phyloP scores from a whole-genome alignment of 225 moss, liverwort and hornwort genomes.

The Anthoceros angustus region DNA sequence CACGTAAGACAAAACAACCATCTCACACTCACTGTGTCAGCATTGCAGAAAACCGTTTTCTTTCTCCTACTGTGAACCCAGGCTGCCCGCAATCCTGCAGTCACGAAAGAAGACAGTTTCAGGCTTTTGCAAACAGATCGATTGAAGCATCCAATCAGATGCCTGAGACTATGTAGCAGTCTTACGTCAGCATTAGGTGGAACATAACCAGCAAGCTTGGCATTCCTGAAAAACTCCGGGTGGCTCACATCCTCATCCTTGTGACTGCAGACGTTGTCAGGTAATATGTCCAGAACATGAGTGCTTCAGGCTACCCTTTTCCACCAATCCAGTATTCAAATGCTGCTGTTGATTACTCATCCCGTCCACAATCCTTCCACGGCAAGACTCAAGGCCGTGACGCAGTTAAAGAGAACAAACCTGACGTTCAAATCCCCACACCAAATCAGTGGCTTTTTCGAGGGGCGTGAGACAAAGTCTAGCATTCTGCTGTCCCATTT shows the following conservation, averaged over 20 bases:
- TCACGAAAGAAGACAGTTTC: neutral
- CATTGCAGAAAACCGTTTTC: conserved; percentile 39
- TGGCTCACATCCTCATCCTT: conserved; percentile 64
- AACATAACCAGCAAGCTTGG: conserved; percentile 52
- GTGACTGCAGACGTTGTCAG: conserved; percentile 31
- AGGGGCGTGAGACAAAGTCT: conserved; percentile 39
- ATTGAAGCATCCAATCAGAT: neutral
- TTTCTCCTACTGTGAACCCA: conserved; percentile 63
- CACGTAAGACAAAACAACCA: neutral
- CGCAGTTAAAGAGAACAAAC: conserved; percentile 2
- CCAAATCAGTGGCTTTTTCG: conserved; percentile 66
- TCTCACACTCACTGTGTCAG: conserved; percentile 37
- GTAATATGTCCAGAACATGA: neutral
- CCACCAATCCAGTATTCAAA: neutral
- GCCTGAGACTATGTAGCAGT: neutral
- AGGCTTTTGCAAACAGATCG: neutral
- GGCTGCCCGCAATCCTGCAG: conserved; percentile 75
- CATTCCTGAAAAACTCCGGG: conserved; percentile 57
- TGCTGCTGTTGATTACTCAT: neutral
- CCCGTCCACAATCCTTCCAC: neutral
- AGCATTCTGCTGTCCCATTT: conserved; percentile 58
- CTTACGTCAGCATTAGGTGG: conserved; percentile 55
- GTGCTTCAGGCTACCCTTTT: neutral
- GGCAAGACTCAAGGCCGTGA: conserved; percentile 20
- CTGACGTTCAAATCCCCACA: conserved; percentile 40